Base-by-base conservation (phyloP, 2,329 filamentous ascomycete genomes). In the Magnaporthiopsis poae region DNA sequence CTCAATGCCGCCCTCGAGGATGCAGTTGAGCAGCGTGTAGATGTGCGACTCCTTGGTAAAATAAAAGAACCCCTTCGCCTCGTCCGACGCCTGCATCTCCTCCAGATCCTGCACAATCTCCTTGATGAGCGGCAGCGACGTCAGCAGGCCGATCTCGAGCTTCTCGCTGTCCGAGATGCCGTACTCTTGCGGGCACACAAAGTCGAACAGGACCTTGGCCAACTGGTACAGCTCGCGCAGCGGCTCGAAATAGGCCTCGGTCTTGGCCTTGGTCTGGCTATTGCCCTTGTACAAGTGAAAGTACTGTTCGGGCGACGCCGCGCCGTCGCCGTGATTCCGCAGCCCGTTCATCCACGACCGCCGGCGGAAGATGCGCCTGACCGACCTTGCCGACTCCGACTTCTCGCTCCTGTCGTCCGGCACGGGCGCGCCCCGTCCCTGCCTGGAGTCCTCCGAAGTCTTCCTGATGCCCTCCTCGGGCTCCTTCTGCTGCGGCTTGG, bases 11-110 rank as follows among this genome's bases (percentile, higher is more conserved):
- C 96, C 95, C 76, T 99, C 95, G 33, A 99, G 85, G 71, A 99
- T 98, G 76, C 94, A 98, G 77, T 99, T 99, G 67, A 99, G 86
- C 5, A 99, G 84, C 5, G 95, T 99, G 80, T 99, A 99, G 69
- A 99, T 97, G 76, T 99, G 95, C 0, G 92, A 96, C 78, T 99
- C 95, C 77, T 99, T 99, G 69, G 95, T 99, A 77, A 99, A 99
- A 80, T 99, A 99, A 78, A 98, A 91, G 81, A 98, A 98, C 1
- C 90, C 94, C 75, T 97, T 97, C 61, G 93, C 92, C 71, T 96
- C 91, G 65, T 94, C 89, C 0, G 91, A 96, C 3, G 95, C 94
- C 78, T 99, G 95, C 77, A 98, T 92, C 77, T 98, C 93, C 79
- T 99, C 96, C 2, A 99, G 84, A 73, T 99, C 94, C 74, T 93